These are phyloP conservation scores for Nigrospora osmanthi DNA, from an alignment of 2,329 filamentous ascomycete species.

Conservation along the genomic window DNA sequence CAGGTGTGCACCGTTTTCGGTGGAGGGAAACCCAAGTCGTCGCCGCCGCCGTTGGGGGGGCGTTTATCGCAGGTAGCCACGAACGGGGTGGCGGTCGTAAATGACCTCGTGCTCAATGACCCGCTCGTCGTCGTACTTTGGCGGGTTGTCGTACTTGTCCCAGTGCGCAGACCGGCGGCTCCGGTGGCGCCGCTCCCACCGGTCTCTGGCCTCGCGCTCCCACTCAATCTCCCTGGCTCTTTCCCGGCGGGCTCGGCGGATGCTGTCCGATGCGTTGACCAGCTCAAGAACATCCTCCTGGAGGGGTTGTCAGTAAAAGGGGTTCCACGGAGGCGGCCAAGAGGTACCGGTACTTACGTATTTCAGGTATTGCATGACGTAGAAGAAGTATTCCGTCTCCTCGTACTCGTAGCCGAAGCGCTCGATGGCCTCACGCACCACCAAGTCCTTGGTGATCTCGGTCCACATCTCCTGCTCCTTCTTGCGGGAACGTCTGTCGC, in stretches of 20 bases:
- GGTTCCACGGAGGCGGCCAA: not conserved
- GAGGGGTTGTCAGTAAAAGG: constrained; percentile 22
- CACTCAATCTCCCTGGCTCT: constrained; percentile 47
- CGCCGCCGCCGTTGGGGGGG: too few species aligned
- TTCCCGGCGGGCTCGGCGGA: constrained; percentile 55
- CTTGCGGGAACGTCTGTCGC: constrained; percentile 23
- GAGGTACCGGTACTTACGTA: constrained; percentile 56
- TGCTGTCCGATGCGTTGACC: constrained; percentile 74
- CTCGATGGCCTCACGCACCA: constrained; percentile 80
- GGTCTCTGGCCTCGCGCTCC: constrained; percentile 49
- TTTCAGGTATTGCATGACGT: constrained; percentile 82
- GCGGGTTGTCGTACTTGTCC: constrained; percentile 31
- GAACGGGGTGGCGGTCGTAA: constrained; percentile 40
- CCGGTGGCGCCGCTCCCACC: constrained; percentile 35
- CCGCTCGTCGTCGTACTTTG: constrained; percentile 39
- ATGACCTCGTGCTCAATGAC: constrained; percentile 62
- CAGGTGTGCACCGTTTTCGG: too few species aligned
- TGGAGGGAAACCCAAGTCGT: too few species aligned
- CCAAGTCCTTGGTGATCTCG: constrained; percentile 90
- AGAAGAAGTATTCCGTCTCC: constrained; percentile 84
- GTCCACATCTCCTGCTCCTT: constrained; percentile 76
- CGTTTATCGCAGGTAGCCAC: constrained; percentile 17
- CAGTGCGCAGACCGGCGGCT: constrained; percentile 23
- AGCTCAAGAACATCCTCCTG: constrained; percentile 84
- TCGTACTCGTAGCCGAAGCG: constrained; percentile 80